Evolutionary conservation across 441 rosid genomes (phyloP).

Genomic region (Populus hybrid): DNA sequence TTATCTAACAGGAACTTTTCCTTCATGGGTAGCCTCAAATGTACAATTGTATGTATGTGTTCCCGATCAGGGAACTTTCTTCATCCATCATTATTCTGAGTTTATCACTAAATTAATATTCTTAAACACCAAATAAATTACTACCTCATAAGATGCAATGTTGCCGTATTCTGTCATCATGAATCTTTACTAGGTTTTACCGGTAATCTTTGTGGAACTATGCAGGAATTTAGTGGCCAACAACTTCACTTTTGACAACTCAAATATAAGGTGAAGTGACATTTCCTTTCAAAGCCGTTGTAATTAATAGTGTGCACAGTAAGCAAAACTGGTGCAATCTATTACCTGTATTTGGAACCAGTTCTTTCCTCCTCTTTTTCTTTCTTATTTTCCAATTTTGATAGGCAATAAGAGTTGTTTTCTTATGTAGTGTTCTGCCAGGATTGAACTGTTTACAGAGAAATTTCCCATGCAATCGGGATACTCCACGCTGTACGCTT

Average conservation of each 20-base stretch:
- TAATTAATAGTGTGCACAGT: not conserved
- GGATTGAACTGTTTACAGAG: slow-evolving; percentile 37
- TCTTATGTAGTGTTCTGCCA: slow-evolving; percentile 25
- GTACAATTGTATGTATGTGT: too few species aligned
- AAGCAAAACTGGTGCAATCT: not conserved
- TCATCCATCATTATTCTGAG: too few species aligned
- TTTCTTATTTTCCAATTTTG: not conserved
- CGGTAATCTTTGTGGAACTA: not conserved
- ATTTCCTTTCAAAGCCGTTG: not conserved
- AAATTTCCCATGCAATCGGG: slow-evolving; percentile 27
- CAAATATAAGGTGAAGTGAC: slow-evolving; percentile 22
- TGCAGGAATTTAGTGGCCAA: slow-evolving; percentile 32
- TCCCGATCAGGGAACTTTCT: too few species aligned
- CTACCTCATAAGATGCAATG: too few species aligned
- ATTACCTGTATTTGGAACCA: not conserved
- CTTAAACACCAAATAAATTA: too few species aligned
- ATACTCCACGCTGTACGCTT: slow-evolving; percentile 26
- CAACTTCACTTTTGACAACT: slow-evolving; percentile 25
- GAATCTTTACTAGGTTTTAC: not conserved
- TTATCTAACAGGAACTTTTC: too few species aligned
- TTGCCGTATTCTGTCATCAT: not conserved
- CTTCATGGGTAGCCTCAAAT: too few species aligned
- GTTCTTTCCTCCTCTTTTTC: not conserved
- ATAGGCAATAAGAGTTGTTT: not conserved
- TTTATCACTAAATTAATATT: too few species aligned